Evolutionary conservation across 2,329 filamentous ascomycete species (phyloP).

Genomic region (Sporothrix mexicana): DNA sequence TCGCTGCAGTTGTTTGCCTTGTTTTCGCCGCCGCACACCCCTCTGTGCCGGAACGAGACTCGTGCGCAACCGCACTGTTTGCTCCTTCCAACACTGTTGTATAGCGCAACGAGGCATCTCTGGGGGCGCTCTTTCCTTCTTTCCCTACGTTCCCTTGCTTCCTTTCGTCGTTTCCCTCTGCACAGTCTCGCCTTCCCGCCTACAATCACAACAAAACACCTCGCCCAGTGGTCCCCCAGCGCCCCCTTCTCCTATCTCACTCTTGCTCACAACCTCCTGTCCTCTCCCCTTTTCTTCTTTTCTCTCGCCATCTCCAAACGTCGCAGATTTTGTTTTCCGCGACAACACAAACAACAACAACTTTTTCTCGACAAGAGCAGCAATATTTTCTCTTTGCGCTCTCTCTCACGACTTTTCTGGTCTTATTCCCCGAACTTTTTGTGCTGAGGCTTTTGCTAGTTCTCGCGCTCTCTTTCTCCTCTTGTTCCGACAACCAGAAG

Average conservation of each 20-base stretch:
- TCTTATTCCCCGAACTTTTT: slow-evolving; percentile 34
- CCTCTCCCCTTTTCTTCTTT: slow-evolving; percentile 26
- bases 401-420: slow-evolving; percentile 34
- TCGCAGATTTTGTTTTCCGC: slow-evolving; percentile 34
- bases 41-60: not conserved
- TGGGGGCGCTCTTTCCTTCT: slow-evolving; percentile 8
- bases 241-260: slow-evolving; percentile 26
- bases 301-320: slow-evolving; percentile 31
- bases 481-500: not conserved
- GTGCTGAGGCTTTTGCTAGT: slow-evolving; percentile 54
- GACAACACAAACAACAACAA: slow-evolving; percentile 34
- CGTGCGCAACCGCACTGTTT: not conserved
- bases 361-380: slow-evolving; percentile 7
- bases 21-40: slow-evolving; percentile 23
- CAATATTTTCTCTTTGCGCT: slow-evolving; percentile 22
- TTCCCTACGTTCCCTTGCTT: slow-evolving; percentile 19
- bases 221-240: slow-evolving; percentile 1
- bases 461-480: slow-evolving; percentile 47
- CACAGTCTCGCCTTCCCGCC: slow-evolving; percentile 5
- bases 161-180: not conserved
- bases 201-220: slow-evolving; percentile 25
- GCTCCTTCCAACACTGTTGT: slow-evolving; percentile 6
- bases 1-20: not conserved
- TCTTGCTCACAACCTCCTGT: slow-evolving; percentile 1
- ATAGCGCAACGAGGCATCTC: not conserved